Conservation (phyloP, 1,139 yeast genomes). For the Barnettozyma hawaiiensis region DNA sequence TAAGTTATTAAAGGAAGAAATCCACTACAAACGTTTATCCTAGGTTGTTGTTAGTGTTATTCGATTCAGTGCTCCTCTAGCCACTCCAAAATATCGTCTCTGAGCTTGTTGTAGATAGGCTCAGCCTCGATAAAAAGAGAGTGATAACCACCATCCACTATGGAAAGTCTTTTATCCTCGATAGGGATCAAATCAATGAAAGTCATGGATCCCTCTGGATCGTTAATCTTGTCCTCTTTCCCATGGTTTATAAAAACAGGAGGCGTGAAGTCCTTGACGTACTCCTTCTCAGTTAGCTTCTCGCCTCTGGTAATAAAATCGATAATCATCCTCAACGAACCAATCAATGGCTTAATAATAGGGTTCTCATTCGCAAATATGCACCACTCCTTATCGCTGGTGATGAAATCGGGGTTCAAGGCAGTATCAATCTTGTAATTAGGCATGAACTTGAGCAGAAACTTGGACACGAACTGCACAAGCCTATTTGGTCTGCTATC, state of each 20-base stretch:
- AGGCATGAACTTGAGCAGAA: slow-evolving; percentile 48
- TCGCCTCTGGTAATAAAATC: slow-evolving; percentile 67
- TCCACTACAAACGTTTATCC: background rate
- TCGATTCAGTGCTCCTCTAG: slow-evolving; percentile 13
- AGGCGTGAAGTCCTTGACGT: slow-evolving; percentile 39
- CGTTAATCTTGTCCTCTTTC: slow-evolving; percentile 46
- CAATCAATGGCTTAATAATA: slow-evolving; percentile 38
- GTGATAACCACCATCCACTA: slow-evolving; percentile 37
- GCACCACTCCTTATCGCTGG: slow-evolving; percentile 47
- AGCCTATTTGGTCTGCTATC: slow-evolving; percentile 51
- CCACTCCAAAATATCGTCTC: slow-evolving; percentile 19
- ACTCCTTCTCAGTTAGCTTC: slow-evolving; percentile 38
- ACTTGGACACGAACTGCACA: slow-evolving; percentile 41
- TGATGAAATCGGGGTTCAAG: slow-evolving; percentile 48
- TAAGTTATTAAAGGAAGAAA: background rate
- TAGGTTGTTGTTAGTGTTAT: no score
- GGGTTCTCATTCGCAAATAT: slow-evolving; percentile 41
- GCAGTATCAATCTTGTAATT: slow-evolving; percentile 50
- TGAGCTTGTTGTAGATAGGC: slow-evolving; percentile 13
- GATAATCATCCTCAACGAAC: slow-evolving; percentile 47
- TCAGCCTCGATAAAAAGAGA: slow-evolving; percentile 29
- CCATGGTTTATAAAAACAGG: slow-evolving; percentile 54
- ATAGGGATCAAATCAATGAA: slow-evolving; percentile 38
- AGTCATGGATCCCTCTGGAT: slow-evolving; percentile 44
- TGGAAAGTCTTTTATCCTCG: slow-evolving; percentile 25